A percentile compares a stretch with the other conserved stretches of the same genome.
Conservation (phyloP, 768 basidiomycete species). For the Mycena alexandri region DNA sequence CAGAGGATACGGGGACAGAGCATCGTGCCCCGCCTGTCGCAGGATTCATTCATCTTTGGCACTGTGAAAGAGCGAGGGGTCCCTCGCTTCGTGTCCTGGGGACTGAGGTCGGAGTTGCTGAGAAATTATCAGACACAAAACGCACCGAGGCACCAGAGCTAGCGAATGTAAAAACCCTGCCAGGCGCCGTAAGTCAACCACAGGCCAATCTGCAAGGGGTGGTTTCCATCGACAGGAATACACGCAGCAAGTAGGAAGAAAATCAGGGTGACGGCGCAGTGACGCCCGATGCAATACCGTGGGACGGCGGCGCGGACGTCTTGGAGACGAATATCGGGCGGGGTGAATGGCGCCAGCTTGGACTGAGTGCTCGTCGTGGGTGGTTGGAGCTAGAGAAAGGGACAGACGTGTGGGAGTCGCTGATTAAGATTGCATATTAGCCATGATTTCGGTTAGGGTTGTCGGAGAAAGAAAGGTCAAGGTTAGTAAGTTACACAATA, state of each 20-base stretch:
- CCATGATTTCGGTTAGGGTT: too few relatives aligned
- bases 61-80: not conserved
- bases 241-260: slow-evolving; percentile 42
- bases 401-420: too few relatives aligned
- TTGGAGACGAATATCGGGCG: slow-evolving; percentile 63
- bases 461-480: too few relatives aligned
- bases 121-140: not conserved
- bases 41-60: slow-evolving; percentile 44
- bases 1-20: slow-evolving; percentile 59
- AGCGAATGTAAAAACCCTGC: slow-evolving; percentile 70
- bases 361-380: not conserved
- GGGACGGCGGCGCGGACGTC: slow-evolving; percentile 65
- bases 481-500: too few relatives aligned
- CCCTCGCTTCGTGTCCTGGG: slow-evolving; percentile 8
- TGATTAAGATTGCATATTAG: too few relatives aligned
- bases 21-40: slow-evolving; percentile 74
- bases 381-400: too few relatives aligned
- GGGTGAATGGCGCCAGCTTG: slow-evolving; percentile 53
- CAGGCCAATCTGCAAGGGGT: slow-evolving; percentile 51
- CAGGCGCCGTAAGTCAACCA: slow-evolving; percentile 70
- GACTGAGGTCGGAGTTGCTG: not conserved
- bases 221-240: slow-evolving; percentile 42
- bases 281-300: slow-evolving; percentile 59
- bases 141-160: slow-evolving; percentile 68
- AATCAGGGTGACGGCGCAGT: slow-evolving; percentile 57